These are phyloP conservation scores for barrel medic (Medicago truncatula) DNA, from an alignment of 306 rosid species.

Conservation along the genomic window DNA sequence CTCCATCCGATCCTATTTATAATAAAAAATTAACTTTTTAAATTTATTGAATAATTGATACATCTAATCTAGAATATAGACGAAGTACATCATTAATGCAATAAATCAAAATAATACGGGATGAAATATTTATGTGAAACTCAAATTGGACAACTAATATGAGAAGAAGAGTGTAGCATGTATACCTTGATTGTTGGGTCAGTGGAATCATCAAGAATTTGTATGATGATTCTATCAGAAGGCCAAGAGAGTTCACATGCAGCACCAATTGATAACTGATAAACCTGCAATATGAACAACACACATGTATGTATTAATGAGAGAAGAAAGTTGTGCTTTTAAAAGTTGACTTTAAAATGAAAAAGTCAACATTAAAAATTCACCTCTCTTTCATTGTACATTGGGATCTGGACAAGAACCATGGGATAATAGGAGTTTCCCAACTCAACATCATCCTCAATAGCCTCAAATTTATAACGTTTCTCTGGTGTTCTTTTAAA, in stretches of 20 bases:
- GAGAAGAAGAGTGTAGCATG: no score
- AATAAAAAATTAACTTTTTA: no score
- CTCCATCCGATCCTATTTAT: no score
- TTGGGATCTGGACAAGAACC: background rate
- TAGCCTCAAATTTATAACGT: constrained; percentile 69
- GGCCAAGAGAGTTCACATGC: background rate
- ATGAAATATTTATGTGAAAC: no score
- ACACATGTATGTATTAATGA: no score
- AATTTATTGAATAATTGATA: no score
- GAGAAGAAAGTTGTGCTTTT: background rate
- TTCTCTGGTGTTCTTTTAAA: constrained; percentile 72
- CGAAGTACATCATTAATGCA: no score
- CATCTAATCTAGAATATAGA: no score
- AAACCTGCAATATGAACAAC: background rate
- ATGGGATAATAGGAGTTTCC: background rate
- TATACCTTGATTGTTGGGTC: background rate
- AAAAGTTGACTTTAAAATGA: background rate
- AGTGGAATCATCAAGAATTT: background rate
- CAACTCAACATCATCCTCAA: background rate
- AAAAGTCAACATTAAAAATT: no score
- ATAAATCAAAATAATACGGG: no score
- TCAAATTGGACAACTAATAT: no score
- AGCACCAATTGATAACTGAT: background rate
- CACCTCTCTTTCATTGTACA: background rate
- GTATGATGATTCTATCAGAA: background rate